Base-by-base conservation (phyloP, 805 yeast species). In the Trichomonascus vanleenenianus region DNA sequence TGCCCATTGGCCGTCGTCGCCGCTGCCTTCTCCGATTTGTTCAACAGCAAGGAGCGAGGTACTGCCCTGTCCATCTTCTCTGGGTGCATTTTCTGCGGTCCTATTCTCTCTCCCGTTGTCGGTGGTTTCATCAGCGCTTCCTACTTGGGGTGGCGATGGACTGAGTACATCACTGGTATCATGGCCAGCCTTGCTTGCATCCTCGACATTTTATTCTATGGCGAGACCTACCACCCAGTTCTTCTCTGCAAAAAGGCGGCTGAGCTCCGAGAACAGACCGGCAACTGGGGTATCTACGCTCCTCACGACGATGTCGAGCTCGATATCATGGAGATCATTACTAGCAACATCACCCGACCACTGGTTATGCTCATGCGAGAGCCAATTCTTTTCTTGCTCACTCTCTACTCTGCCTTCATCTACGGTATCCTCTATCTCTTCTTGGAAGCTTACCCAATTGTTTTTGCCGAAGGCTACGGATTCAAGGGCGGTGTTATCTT, bases 111-210 rank as follows among this genome's bases (percentile, higher is more conserved):
- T 0, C 93, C 94, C n/a, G 77, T 84, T 47, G 72, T 75, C 45
- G 83, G 85, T 48, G 76, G 79, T 0, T 82, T 78, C 61, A 76
- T 79, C 30, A 73, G 67, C 25, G 68, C 72, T 51, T 73, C 77
- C 46, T 67, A 73, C 48, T 66, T 86, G 39, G 85, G 87, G n/a
- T 85, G 94, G 93, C 71, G 95, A 58, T 85, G 94, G 94, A 74
- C 85, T 12, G 72, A 71, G 51, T 86, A 85, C 61, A 64, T 85
- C 45, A 71, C 80, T 2, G 89, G 85, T 50, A 78, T 83, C 46
- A 60, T 82, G 60, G 73, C 74, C 22, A 63, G 71, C 3, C 63
- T 73, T 2, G 66, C 73, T 10, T 51, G 67, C 1, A 54, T 72
- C 1, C 47, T 66, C 10, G 59, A 68, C 14, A 47, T 66, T 0